These are phyloP conservation scores for Plicaturopsis crispa DNA, from an alignment of 768 basidiomycete genomes.

Conservation along the genomic window DNA sequence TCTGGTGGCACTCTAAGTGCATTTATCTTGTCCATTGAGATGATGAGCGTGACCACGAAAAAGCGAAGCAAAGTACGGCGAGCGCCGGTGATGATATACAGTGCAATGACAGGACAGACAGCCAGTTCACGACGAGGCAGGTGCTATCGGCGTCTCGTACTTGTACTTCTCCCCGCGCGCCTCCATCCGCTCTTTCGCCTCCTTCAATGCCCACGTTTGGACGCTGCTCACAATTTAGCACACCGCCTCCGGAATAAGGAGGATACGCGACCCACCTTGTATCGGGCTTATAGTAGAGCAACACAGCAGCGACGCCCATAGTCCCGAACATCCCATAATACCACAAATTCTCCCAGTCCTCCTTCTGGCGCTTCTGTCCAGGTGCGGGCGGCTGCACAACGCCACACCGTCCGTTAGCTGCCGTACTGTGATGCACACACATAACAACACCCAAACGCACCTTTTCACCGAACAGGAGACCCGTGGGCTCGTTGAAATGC, in stretches of 20 bases:
- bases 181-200: constrained; percentile 87
- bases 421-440: too few species aligned
- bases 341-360: constrained; percentile 90
- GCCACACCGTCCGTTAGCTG: constrained; percentile 1
- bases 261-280: constrained; percentile 58
- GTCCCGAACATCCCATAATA: constrained; percentile 88
- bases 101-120: too few species aligned
- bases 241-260: background rate
- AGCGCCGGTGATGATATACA: too few species aligned
- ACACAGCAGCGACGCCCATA: constrained; percentile 66
- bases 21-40: background rate
- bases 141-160: constrained; percentile 72
- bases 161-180: constrained; percentile 86
- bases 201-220: constrained; percentile 86
- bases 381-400: constrained; percentile 56
- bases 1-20: too few species aligned
- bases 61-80: too few species aligned
- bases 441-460: constrained; percentile 35
- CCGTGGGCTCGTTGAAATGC: constrained; percentile 84
- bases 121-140: too few species aligned
- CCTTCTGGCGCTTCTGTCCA: constrained; percentile 80
- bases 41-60: too few species aligned
- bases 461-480: constrained; percentile 86
- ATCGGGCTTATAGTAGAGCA: constrained; percentile 90
- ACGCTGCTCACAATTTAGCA: constrained; percentile 42